phyloP scores from a whole-genome alignment of 176 grass and related monocot species.

The Pontederia paniculata region DNA sequence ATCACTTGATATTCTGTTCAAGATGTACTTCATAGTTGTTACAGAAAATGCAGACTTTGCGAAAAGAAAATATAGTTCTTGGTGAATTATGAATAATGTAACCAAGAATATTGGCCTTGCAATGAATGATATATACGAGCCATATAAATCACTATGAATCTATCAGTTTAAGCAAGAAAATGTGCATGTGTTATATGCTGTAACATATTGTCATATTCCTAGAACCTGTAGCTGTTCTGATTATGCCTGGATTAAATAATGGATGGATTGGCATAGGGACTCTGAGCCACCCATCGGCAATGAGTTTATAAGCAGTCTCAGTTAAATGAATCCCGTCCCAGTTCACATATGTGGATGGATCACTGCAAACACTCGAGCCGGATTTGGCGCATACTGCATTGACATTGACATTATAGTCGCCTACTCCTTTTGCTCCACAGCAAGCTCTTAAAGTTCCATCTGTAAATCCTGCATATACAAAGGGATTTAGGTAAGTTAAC shows the following conservation, averaged over 20 bases:
- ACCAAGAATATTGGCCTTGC: too few species aligned
- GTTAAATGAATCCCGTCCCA: slow-evolving; percentile 93
- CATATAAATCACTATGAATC: too few species aligned
- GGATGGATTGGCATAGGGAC: slow-evolving; percentile 59
- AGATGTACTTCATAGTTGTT: too few species aligned
- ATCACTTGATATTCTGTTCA: too few species aligned
- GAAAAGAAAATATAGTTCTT: too few species aligned
- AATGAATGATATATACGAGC: too few species aligned
- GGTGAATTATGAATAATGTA: too few species aligned
- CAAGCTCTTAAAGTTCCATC: slow-evolving; percentile 41
- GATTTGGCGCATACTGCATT: slow-evolving; percentile 42
- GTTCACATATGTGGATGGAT: slow-evolving; percentile 54
- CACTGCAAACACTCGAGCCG: slow-evolving; percentile 31
- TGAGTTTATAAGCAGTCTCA: slow-evolving; percentile 59
- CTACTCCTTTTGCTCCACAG: slow-evolving; percentile 45
- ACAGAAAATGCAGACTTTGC: too few species aligned
- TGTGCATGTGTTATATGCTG: too few species aligned
- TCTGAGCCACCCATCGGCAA: slow-evolving; percentile 63
- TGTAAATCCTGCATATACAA: slow-evolving; percentile 40
- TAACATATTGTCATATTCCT: too few species aligned
- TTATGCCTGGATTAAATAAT: slow-evolving; percentile 5
- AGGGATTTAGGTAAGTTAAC: neutral
- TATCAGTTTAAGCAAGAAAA: too few species aligned
- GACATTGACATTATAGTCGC: slow-evolving; percentile 68
- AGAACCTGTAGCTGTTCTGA: too few species aligned